Conservation (phyloP, 768 basidiomycete genomes). For the Cystobasidium tubakii region DNA sequence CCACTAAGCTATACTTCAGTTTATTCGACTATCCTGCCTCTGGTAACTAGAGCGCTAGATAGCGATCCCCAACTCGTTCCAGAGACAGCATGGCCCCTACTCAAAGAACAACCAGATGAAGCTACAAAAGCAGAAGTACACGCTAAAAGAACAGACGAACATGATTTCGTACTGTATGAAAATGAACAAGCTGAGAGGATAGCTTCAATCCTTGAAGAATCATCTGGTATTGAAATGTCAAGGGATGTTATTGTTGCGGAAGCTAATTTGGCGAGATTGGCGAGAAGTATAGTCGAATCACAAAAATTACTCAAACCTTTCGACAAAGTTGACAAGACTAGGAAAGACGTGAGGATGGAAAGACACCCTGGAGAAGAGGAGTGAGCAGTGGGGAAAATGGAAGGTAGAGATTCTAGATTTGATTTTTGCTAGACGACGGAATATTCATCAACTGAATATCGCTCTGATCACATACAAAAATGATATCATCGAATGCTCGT, state of each 20-base stretch:
- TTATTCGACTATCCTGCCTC: constrained; percentile 51
- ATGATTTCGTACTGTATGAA: constrained; percentile 93
- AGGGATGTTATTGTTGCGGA: constrained; percentile 87
- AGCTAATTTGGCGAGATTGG: constrained; percentile 79
- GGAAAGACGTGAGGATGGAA: not conserved
- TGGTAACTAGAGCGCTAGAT: constrained; percentile 47
- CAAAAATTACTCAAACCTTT: constrained; percentile 23
- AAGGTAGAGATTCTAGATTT: not conserved
- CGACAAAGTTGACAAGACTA: not conserved
- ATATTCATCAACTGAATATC: constrained; percentile 5
- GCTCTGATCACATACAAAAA: no score
- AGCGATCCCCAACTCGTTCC: constrained; percentile 51
- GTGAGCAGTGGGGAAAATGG: not conserved
- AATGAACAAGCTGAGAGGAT: constrained; percentile 85
- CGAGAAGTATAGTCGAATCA: constrained; percentile 66
- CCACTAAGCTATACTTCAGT: constrained; percentile 62
- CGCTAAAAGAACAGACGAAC: constrained; percentile 61
- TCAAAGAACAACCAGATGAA: constrained; percentile 36
- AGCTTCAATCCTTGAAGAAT: constrained; percentile 66
- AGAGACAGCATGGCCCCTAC: not conserved
- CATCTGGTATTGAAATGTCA: constrained; percentile 81
- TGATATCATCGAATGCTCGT: no score
- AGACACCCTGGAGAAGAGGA: no score
- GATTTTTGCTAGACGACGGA: not conserved
- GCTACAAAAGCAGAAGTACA: not conserved